Evolutionary conservation across 805 yeast genomes (phyloP).

Genomic region (Candida rishiriensis): DNA sequence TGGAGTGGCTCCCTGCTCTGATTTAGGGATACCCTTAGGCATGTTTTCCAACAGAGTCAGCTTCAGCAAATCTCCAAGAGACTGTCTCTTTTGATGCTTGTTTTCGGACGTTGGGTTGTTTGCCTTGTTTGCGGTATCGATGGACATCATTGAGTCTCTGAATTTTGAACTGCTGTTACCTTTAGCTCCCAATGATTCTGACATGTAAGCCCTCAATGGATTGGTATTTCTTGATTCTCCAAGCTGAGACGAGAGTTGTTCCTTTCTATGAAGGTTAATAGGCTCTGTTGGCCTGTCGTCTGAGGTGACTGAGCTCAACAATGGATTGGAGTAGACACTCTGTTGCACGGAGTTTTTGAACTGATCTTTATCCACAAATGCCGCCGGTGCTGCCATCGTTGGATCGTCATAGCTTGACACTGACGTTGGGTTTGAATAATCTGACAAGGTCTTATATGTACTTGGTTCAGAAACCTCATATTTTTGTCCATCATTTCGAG

Average conservation of each 20-base stretch:
- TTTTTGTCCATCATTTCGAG: conserved; percentile 6
- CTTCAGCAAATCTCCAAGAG: conserved; percentile 10
- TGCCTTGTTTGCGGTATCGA: background rate
- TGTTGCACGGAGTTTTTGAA: conserved; percentile 8
- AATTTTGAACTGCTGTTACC: conserved; percentile 38
- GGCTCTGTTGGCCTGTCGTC: conserved; percentile 16
- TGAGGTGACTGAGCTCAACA: conserved; percentile 14
- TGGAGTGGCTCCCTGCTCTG: background rate
- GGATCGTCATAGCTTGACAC: conserved; percentile 20
- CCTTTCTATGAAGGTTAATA: conserved; percentile 5
- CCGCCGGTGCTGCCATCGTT: background rate
- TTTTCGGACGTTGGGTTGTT: background rate
- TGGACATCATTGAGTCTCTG: conserved; percentile 30
- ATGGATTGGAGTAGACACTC: conserved; percentile 20
- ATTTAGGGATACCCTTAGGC: background rate
- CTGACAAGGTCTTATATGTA: conserved; percentile 27
- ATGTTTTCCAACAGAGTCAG: conserved; percentile 1
- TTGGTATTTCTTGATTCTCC: conserved; percentile 28
- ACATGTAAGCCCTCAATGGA: conserved; percentile 52
- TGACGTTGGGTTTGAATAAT: conserved; percentile 28
- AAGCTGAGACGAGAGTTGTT: conserved; percentile 12
- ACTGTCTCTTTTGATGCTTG: background rate
- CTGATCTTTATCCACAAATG: background rate
- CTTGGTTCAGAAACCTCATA: conserved; percentile 19
- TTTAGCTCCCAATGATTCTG: conserved; percentile 37